Evolutionary conservation across 2,329 filamentous ascomycete species (phyloP).

Genomic region (Trichoderma sp.): DNA sequence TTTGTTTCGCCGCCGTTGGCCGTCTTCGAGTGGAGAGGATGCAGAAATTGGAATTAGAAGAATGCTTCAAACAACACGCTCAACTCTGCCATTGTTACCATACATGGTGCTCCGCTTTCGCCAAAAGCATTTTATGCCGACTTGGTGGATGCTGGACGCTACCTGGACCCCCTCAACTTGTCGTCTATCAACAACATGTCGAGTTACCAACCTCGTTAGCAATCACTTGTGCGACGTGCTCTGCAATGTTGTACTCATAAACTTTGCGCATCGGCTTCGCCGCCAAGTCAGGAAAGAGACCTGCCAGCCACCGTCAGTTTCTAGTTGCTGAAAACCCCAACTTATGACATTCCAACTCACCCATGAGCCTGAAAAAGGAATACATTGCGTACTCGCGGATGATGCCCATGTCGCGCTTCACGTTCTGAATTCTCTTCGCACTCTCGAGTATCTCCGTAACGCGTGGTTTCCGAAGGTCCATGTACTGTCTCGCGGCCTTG

Average conservation of each 20-base stretch:
- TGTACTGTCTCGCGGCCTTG: constrained; percentile 31
- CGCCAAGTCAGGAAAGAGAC: constrained; percentile 30
- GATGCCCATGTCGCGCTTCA: constrained; percentile 31
- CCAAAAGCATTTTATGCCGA: background rate
- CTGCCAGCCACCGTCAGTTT: constrained; percentile 9
- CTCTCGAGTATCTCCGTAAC: constrained; percentile 30
- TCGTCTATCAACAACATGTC: background rate
- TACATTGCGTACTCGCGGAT: constrained; percentile 33
- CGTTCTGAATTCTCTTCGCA: constrained; percentile 28
- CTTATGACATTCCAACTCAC: constrained; percentile 22
- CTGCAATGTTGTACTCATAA: constrained; percentile 31
- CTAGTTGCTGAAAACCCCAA: background rate
- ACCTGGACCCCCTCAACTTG: no score
- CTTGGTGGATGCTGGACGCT: no score
- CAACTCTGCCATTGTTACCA: background rate
- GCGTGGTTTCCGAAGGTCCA: constrained; percentile 31
- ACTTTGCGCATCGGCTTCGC: constrained; percentile 23
- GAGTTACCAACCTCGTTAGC: background rate
- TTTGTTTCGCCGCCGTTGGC: background rate
- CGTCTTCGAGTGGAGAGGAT: background rate
- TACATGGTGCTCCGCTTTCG: background rate
- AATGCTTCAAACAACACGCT: background rate
- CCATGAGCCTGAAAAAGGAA: constrained; percentile 29
- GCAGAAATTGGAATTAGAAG: no score
- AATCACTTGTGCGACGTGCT: constrained; percentile 10